Base-by-base conservation (phyloP, 1,284 basidiomycete species). In the Moesziomyces sp. region DNA sequence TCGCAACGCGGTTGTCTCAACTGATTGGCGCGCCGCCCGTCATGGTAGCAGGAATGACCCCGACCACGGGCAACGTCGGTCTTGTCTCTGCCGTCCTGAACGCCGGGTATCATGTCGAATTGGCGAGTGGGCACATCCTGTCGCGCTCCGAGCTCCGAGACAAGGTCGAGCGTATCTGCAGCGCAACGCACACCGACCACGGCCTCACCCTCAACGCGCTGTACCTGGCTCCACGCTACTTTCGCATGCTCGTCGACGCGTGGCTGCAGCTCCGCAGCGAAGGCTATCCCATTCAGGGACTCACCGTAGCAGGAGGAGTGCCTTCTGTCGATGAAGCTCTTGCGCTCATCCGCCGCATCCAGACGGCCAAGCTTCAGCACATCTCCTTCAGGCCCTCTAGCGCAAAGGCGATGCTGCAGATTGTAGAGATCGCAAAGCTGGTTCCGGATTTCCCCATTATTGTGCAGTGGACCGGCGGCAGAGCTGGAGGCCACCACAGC, bases 371-470 rank as follows among this genome's bases (percentile, higher is more conserved):
- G 53, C 94, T 98, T 85, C 93, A 93, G 86, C 94, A 97, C 85
- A 90, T 98, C 74, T 89, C 94, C 1, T 97, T 97, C 90, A 98
- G 98, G 88, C 96, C 96, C 46, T 96, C 96, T 70, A 97, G 93
- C 11, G 90, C 96, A 59, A 95, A 98, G 74, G 96, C 95, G 71
- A 95, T 99, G 77, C 91, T 94, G 47, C 95, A 97, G 85, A 95
- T 98, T 64, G 88, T 97, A 85, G 94, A 91, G 87, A 99, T 99
- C 79, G 96, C 97, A 24, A 89, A 92, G 46, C 89, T 93, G 68
- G 94, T 97, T 86, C 93, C 95, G 45, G 91, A 93, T 86, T 98
- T 93, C 89, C 94, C 95, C n/a, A 91, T 99, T 86, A 94, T 99
- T 85, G 87, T 97, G 73, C 96, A 98, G 84, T 98, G 96, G 96